These are phyloP conservation scores for Clarireedia paspali DNA, from an alignment of 2,329 filamentous ascomycete genomes.

Conservation along the genomic window DNA sequence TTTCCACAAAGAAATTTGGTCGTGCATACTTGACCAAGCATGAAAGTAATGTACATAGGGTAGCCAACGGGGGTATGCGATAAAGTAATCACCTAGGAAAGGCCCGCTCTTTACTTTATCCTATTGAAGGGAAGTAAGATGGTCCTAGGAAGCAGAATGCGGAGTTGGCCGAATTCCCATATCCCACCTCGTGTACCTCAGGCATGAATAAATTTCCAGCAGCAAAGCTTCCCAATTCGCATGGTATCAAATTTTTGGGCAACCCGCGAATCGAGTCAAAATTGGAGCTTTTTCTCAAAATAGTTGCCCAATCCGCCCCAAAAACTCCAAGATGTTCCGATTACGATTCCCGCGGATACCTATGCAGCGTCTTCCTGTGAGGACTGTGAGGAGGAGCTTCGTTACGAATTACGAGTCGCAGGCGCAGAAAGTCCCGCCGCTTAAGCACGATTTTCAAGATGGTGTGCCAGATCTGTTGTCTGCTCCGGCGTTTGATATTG, in stretches of 20 bases:
- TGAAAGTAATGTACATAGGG: neutral
- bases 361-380: conserved; percentile 13
- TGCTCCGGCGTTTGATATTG: conserved; percentile 59
- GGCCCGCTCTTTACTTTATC: neutral
- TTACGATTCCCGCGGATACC: conserved; percentile 26
- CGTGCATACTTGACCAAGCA: conserved; percentile 13
- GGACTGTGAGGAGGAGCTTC: conserved; percentile 1
- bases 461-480: conserved; percentile 66
- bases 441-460: conserved; percentile 38
- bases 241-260: too few species aligned
- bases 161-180: conserved; percentile 3
- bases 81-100: neutral
- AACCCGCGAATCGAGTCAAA: too few species aligned
- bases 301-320: too few species aligned
- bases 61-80: neutral
- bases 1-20: neutral
- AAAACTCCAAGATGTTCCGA: conserved; percentile 24
- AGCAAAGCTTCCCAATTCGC: neutral
- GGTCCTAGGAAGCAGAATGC: neutral
- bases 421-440: conserved; percentile 31
- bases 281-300: too few species aligned
- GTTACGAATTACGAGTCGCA: neutral
- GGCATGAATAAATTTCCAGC: conserved; percentile 1
- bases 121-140: neutral
- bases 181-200: neutral